Conservation (phyloP, 176 grass and related monocot genomes). For the Carex kokanica region DNA sequence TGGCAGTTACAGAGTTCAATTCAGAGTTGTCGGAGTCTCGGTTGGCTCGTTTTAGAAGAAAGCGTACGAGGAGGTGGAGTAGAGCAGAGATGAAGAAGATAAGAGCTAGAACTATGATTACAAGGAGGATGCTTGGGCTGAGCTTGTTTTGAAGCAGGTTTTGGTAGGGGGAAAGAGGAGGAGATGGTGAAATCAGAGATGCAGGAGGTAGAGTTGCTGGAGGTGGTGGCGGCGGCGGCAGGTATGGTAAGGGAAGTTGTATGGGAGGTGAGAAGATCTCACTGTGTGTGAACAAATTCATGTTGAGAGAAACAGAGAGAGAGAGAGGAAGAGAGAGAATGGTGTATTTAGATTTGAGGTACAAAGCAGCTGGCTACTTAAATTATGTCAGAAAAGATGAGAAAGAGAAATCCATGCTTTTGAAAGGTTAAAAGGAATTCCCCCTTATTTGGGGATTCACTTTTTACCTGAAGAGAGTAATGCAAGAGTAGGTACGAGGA, state of each 20-base stretch:
- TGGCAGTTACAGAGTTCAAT: conserved; percentile 45
- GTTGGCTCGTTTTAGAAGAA: conserved; percentile 40
- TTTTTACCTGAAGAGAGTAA: conserved; percentile 3
- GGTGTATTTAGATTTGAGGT: neutral
- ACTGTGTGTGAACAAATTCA: conserved; percentile 9
- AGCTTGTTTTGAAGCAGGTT: conserved; percentile 51
- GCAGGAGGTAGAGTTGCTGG: neutral
- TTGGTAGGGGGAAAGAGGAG: conserved; percentile 15
- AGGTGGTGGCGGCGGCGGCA: conserved; percentile 15
- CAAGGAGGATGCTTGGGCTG: conserved; percentile 66
- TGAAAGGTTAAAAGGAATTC: neutral
- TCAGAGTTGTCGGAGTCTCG: conserved; percentile 34
- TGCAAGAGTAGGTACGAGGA: conserved; percentile 6
- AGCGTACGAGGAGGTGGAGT: conserved; percentile 60
- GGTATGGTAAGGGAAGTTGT: conserved; percentile 33
- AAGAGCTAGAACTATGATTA: conserved; percentile 59
- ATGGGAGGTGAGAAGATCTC: conserved; percentile 26
- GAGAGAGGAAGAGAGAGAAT: conserved; percentile 3
- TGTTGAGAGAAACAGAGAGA: conserved; percentile 12
- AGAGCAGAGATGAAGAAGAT: conserved; percentile 89
- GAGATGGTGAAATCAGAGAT: conserved; percentile 21
- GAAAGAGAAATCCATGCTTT: neutral
- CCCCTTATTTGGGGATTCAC: conserved; percentile 21
- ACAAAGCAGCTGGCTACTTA: neutral
- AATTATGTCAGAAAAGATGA: conserved; percentile 10